Evolutionary conservation across 2,329 filamentous ascomycete species (phyloP).

Genomic region (Erysiphe pulchra): DNA sequence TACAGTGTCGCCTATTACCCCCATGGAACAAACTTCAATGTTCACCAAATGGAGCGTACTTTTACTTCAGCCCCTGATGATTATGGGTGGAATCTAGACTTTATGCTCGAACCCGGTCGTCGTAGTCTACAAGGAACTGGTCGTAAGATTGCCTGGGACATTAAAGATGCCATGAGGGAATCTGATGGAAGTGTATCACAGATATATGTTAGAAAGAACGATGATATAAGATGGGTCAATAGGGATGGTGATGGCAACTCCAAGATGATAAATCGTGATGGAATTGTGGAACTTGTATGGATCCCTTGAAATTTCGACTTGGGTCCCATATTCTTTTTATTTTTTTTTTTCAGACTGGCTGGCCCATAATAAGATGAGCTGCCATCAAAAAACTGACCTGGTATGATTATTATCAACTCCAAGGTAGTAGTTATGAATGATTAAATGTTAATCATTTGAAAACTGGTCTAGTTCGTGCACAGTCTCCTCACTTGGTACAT

Average conservation of each 20-base stretch:
- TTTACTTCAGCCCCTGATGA: slow-evolving; percentile 10
- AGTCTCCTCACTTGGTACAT: no score
- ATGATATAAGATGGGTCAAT: slow-evolving; percentile 26
- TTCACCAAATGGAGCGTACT: slow-evolving; percentile 11
- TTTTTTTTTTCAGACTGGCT: no score
- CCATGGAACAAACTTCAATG: slow-evolving; percentile 10
- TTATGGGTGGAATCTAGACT: slow-evolving; percentile 17
- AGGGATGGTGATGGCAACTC: slow-evolving; percentile 14
- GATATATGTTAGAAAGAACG: slow-evolving; percentile 24
- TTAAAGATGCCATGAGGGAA: slow-evolving; percentile 22
- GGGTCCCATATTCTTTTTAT: no score
- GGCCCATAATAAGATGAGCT: no score
- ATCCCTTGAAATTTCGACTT: slow-evolving; percentile 2
- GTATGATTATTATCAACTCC: no score
- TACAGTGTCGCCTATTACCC: slow-evolving; percentile 12
- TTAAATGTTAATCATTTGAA: no score
- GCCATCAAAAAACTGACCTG: no score
- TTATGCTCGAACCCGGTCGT: slow-evolving; percentile 23
- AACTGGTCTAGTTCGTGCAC: no score
- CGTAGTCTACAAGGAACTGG: slow-evolving; percentile 22
- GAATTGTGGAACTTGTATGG: slow-evolving; percentile 31
- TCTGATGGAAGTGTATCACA: slow-evolving; percentile 25
- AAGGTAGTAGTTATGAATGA: no score
- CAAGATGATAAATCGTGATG: slow-evolving; percentile 25
- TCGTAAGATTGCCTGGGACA: slow-evolving; percentile 26